These are phyloP conservation scores for Eucommia ulmoides DNA, from an alignment of 257 asterid genomes.

Conservation along the genomic window DNA sequence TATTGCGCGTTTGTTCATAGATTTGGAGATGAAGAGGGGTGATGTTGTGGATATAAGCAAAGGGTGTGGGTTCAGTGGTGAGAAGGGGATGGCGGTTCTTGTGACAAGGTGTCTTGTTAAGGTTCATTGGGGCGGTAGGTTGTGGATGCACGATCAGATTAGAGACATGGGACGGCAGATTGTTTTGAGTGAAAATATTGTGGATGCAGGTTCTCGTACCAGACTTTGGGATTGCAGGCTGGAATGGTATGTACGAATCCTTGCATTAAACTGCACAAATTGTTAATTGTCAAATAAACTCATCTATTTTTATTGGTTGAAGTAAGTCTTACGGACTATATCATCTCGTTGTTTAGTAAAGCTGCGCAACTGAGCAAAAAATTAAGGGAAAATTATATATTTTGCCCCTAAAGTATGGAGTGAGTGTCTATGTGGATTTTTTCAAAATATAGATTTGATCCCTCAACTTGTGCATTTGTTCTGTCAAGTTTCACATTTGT, in stretches of 20 bases:
- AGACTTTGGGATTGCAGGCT: constrained; percentile 21
- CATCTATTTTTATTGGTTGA: no score
- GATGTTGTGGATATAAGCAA: constrained; percentile 17
- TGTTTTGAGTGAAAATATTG: constrained; percentile 10
- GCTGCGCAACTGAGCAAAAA: no score
- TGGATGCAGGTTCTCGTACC: constrained; percentile 19
- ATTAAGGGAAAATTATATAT: no score
- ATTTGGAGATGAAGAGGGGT: constrained; percentile 14
- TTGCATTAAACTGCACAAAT: not conserved
- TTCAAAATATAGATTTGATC: no score
- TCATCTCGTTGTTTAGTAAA: no score
- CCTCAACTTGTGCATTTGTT: no score
- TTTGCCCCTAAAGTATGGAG: no score
- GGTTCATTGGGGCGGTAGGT: constrained; percentile 12
- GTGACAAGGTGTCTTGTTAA: constrained; percentile 15
- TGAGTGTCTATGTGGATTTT: no score
- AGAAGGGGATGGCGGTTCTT: constrained; percentile 15
- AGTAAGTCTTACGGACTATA: no score
- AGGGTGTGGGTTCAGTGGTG: constrained; percentile 22
- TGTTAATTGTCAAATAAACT: no score
- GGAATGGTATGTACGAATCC: constrained; percentile 15
- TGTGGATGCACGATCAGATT: constrained; percentile 33
- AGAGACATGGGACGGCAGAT: constrained; percentile 28
- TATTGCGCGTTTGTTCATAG: constrained; percentile 18
- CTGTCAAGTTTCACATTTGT: no score